Conservation (phyloP, 192 early-diverging fungal species). For the Coemansia sp. region DNA sequence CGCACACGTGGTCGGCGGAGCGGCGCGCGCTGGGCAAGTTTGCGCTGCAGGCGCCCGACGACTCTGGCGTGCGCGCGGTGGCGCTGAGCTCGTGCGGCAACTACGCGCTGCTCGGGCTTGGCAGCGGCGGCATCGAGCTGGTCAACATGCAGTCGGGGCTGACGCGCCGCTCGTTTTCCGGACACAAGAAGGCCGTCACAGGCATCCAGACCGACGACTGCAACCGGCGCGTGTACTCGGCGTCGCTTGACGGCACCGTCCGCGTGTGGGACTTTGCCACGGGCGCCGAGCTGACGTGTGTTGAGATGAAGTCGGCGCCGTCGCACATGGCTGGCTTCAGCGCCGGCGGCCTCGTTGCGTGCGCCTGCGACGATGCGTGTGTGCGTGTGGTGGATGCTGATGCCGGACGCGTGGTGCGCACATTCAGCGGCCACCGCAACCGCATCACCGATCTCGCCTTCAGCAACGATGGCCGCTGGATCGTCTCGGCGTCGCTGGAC, state of each 20-base stretch:
- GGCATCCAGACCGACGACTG: constrained; percentile 75
- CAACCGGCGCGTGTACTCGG: constrained; percentile 73
- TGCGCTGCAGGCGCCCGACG: constrained; percentile 65
- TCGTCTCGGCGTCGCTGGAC: constrained; percentile 83
- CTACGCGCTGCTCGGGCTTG: constrained; percentile 86
- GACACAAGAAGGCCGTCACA: constrained; percentile 79
- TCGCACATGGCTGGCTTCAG: constrained; percentile 62
- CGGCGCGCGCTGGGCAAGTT: constrained; percentile 75
- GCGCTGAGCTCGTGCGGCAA: constrained; percentile 89
- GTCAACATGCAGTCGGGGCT: constrained; percentile 96
- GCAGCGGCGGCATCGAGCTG: constrained; percentile 78
- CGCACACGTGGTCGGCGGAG: constrained; percentile 82
- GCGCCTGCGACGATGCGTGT: constrained; percentile 81
- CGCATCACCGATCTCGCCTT: constrained; percentile 90
- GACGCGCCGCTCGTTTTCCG: constrained; percentile 68
- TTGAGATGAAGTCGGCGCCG: constrained; percentile 68
- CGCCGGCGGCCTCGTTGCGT: constrained; percentile 79
- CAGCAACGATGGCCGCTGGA: constrained; percentile 90
- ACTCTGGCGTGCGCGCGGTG: constrained; percentile 59
- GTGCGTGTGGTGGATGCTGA: constrained; percentile 89
- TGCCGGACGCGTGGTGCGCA: constrained; percentile 78
- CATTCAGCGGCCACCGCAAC: constrained; percentile 85
- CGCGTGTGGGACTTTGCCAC: constrained; percentile 86
- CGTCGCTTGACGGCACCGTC: constrained; percentile 75
- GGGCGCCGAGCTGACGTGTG: constrained; percentile 60